These are phyloP conservation scores for Hymenoscyphus linearis DNA, from an alignment of 2,329 filamentous ascomycete genomes.

Conservation along the genomic window DNA sequence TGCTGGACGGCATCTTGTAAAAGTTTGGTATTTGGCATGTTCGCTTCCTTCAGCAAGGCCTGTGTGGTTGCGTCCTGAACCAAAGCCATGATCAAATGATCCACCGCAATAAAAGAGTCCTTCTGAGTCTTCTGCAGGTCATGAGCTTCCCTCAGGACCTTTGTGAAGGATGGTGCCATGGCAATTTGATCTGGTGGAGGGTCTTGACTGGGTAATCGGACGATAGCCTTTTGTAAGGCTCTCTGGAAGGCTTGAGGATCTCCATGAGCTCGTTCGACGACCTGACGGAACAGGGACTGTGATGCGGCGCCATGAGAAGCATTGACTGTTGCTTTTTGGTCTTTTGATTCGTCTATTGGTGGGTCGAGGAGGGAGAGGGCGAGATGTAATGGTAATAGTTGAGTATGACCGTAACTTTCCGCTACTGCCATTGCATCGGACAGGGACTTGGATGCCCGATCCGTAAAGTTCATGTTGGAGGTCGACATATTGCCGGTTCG, in stretches of 20 bases:
- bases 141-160: slow-evolving; percentile 75
- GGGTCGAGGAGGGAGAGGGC: slow-evolving; percentile 77
- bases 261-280: slow-evolving; percentile 88
- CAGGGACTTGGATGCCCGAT: slow-evolving; percentile 84
- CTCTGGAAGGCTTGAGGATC: slow-evolving; percentile 86
- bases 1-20: slow-evolving; percentile 85
- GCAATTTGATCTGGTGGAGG: slow-evolving; percentile 86
- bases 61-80: slow-evolving; percentile 75
- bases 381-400: slow-evolving; percentile 85
- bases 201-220: slow-evolving; percentile 88
- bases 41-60: slow-evolving; percentile 71
- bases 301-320: slow-evolving; percentile 55
- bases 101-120: slow-evolving; percentile 88
- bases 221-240: slow-evolving; percentile 83
- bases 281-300: slow-evolving; percentile 85
- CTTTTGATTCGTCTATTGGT: slow-evolving; percentile 69
- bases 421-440: slow-evolving; percentile 83
- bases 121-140: slow-evolving; percentile 97
- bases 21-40: slow-evolving; percentile 85
- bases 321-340: slow-evolving; percentile 66
- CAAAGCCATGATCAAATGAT: slow-evolving; percentile 84
- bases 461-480: slow-evolving; percentile 84
- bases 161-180: slow-evolving; percentile 75
- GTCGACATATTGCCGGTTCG: slow-evolving; percentile 50
- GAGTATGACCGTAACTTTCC: slow-evolving; percentile 84